Base-by-base conservation (phyloP, 2,329 filamentous ascomycete genomes). In the Thielaviopsis populi region DNA sequence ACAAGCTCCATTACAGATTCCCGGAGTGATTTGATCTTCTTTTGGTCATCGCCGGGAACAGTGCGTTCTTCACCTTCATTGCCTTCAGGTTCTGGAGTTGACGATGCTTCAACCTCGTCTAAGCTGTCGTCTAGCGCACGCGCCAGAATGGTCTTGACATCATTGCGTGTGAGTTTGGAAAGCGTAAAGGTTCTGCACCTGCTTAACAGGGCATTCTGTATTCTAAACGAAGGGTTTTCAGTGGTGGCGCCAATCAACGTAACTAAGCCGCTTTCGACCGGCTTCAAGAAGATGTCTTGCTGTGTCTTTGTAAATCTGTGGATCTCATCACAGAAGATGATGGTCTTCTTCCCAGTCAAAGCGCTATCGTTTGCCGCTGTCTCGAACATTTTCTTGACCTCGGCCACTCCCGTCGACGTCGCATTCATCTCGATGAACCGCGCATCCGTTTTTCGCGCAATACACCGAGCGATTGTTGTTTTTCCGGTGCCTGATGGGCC, bases 301-400 rank as follows among this genome's bases (percentile, higher is more conserved):
- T 97, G 94, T 0, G 85, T 81, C 75, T 96, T 96, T 69, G 82
- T 88, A 77, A 96, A 96, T 33, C 92, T 80, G 74, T 96, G 91
- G 59, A 96, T 94, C 77, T 97, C 94, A 75, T 99, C 94, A 75
- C 92, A 96, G 73, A 99, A 99, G 68, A 99, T 84, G 68, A 99
- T 95, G 0, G 94, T 97, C 75, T 89, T 92, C 67, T 91, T 82
- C 1, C 92, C 92, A 0, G 90, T 95, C 61, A 97, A 77, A 0
- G 79, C 77, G 58, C 91, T 75, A 72, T 97, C 94, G 70, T 85
- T 88, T 66, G 83, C 84, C 0, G 94, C 91, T 68, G 96, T 91
- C 24, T 79, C 77, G 70, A 97, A 96, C 63, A 96, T 80, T 77
- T 91, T 94, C 75, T 96, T 96, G 79, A 88, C 91, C 73, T 97